Base-by-base conservation (phyloP, 2,329 filamentous ascomycete genomes). In the Talaromyces atroroseus region DNA sequence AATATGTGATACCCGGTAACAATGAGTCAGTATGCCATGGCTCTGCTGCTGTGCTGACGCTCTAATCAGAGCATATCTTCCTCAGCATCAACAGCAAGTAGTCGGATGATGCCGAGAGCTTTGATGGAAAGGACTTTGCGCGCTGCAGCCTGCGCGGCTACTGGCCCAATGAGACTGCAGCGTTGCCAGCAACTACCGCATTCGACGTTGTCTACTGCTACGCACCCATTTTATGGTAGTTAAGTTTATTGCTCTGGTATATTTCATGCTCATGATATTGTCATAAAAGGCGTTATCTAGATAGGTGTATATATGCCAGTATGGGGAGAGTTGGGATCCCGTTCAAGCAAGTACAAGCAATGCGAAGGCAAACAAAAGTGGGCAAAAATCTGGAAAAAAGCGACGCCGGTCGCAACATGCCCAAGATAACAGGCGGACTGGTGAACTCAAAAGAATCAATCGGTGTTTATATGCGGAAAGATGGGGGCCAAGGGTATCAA, bases 401-500 rank as follows among this genome's bases (percentile, higher is more conserved):
- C 8, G 7, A 29, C 26, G n/a, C 20, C 48, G 2, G 18, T 5
- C 10, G 34, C 34, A 38, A n/a, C 34, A 38, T 38, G 4, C 34
- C 12, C 2, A 16, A 36, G 32, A 36, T 16, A 36, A 36, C 36
- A 40, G 20, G 36, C 5, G 23, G 26, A 26, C 20, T 16, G 23
- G 23, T n/a, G 12, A 26, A 46, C 11, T 12, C 44, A 26, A 24
- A 46, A n/a, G 4, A 16, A 10, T 20, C 34, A 47, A 32, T 46
- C 44, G 48, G 36, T 40, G 34, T 38, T 38, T 49, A 49, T 42
- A 42, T 48, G 52, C 34, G 5, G 40, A 49, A 16, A 36, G 16
- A 26, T 46, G 52, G 36, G 52, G 42, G 52, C 44, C 26, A 32
- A 29, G 52, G 52, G 52, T 54, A 54, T 54, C 52, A 49, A 49